Evolutionary conservation across 495 filamentous ascomycete species (phyloP).

Genomic region (Lepraria neglecta): DNA sequence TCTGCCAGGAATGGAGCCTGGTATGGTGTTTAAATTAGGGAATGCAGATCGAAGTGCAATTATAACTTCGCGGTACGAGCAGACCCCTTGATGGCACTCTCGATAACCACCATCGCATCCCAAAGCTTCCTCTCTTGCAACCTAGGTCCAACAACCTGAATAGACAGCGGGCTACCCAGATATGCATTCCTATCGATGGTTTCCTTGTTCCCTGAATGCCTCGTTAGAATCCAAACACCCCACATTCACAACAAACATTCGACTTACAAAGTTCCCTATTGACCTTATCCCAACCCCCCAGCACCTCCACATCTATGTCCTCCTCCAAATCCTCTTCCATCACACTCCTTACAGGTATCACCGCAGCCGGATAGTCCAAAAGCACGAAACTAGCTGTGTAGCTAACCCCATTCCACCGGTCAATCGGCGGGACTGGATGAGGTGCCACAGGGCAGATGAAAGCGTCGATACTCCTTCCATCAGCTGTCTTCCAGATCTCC

Average conservation of each 20-base stretch:
- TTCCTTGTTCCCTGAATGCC: conserved; percentile 34
- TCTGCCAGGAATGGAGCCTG: too few relatives aligned
- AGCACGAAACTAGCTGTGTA: conserved; percentile 58
- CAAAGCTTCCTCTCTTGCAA: conserved; percentile 52
- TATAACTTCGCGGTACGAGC: not conserved
- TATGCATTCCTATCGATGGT: conserved; percentile 51
- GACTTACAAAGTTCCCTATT: conserved; percentile 49
- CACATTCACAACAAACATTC: too few relatives aligned
- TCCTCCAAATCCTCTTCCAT: conserved; percentile 43
- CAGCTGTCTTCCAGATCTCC: conserved; percentile 44
- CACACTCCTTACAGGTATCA: conserved; percentile 49
- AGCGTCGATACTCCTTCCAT: conserved; percentile 43
- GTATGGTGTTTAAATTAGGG: too few relatives aligned
- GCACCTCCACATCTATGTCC: conserved; percentile 38
- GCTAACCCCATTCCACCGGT: conserved; percentile 55
- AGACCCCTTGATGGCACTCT: conserved; percentile 33
- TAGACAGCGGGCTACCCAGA: conserved; percentile 47
- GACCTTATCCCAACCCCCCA: conserved; percentile 54
- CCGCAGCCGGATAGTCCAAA: conserved; percentile 56
- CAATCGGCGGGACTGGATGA: conserved; percentile 58
- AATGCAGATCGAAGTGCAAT: not conserved
- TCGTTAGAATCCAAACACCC: too few relatives aligned
- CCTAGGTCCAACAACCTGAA: conserved; percentile 57
- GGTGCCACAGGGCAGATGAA: conserved; percentile 52
- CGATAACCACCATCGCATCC: conserved; percentile 50